Base-by-base conservation (phyloP, 2,329 filamentous ascomycete species). In the Mycocentrospora acerina region DNA sequence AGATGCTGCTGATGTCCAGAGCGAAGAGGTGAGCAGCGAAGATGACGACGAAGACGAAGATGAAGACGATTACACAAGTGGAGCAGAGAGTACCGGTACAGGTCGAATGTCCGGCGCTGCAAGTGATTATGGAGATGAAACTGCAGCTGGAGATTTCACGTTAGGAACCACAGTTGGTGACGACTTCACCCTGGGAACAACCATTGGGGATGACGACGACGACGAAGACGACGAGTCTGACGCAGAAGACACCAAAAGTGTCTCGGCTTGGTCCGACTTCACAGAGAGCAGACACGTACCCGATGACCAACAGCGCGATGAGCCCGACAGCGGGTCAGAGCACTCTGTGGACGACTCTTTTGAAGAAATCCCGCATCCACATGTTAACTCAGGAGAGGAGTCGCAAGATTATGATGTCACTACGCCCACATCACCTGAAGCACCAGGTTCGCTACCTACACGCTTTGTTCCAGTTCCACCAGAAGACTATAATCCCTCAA, bases 261-360 rank as follows among this genome's bases (percentile, higher is more conserved):
- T 83, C 35, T 89, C 85, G 59, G 88, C 87, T 60, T 96, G 90
- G 90, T 94, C 90, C 1, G 89, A 94, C 29, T 95, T 93, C 60
- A 86, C 85, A 2, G 79, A 82, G 15, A 82, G 77, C 55, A 88
- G 84, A 57, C 82, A 90, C 60, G 73, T 88, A 17, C 82, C 85
- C 1, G 53, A 57, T n/a, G 60, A 54, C 3, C 45, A 59, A 29
- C 37, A 47, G 14, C 45, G 38, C 14, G 63, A 70, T 11, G 59
- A 60, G 13, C 68, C 66, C 13, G 67, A 70, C 24, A 62, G 61
- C 3, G 64, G 66, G 10, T 60, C 62, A 3, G 57, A 60, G 14
- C 42, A 55, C 16, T 62, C 61, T 3, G 54, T 61, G 9, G 69
- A 55, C 40, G 70, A 59, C 9, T 62, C 55, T 25, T 59, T 66